These are phyloP conservation scores for Paramecium bursaria DNA, from an alignment of 73 alveolate genomes.

Conservation along the genomic window DNA sequence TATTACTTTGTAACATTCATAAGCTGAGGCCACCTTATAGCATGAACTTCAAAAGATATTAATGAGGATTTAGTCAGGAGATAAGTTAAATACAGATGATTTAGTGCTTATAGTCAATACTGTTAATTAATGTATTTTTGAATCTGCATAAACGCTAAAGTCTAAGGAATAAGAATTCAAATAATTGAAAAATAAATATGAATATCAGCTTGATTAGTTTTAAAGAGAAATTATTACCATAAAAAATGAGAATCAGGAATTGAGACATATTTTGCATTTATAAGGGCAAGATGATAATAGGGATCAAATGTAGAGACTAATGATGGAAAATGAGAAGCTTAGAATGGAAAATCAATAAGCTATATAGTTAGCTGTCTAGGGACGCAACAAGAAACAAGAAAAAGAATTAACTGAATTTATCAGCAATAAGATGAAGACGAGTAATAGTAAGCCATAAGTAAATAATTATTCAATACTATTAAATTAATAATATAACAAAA, in stretches of 20 bases:
- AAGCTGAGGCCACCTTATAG: conserved; percentile 10
- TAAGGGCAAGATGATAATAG: not conserved
- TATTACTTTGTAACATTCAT: conserved; percentile 25
- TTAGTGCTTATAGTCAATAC: not conserved
- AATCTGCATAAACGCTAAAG: conserved; percentile 5
- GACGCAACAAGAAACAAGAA: conserved; percentile 39
- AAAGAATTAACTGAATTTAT: conserved; percentile 22
- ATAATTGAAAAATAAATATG: conserved; percentile 11
- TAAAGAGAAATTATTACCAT: not conserved
- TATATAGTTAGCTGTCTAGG: conserved; percentile 27
- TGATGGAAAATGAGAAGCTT: conserved; percentile 48
- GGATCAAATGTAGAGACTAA: conserved; percentile 11
- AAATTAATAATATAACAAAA: conserved; percentile 40
- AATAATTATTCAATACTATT: conserved; percentile 48
- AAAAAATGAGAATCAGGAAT: conserved; percentile 47
- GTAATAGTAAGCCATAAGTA: conserved; percentile 29
- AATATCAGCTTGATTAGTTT: not conserved
- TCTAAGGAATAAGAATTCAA: conserved; percentile 26
- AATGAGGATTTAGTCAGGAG: not conserved
- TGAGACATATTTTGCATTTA: conserved; percentile 6
- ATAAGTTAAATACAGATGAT: conserved; percentile 32
- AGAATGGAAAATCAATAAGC: conserved; percentile 42
- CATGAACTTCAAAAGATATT: conserved; percentile 55
- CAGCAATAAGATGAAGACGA: conserved; percentile 12
- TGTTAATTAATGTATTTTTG: conserved; percentile 43